Percentiles rank a stretch among this genome's conserved stretches.
These are phyloP conservation scores for Stellera chamaejasme DNA, from an alignment of 345 rosid genomes.

Conservation along the genomic window DNA sequence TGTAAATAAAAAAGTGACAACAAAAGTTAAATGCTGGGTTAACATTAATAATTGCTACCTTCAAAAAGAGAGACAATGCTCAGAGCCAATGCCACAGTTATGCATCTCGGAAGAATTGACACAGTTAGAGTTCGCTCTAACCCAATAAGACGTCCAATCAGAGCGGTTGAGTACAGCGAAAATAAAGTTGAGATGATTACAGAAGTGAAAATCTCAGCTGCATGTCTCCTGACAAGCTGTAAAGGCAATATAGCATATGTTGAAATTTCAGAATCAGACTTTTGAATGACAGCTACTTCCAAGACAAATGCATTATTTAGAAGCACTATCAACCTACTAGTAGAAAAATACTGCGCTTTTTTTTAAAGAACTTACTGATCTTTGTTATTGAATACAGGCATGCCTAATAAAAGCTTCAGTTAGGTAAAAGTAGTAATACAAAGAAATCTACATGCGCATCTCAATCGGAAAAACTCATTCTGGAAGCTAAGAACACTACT, in stretches of 20 bases:
- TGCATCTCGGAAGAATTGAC: constrained; percentile 87
- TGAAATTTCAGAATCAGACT: no score
- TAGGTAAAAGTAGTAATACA: no score
- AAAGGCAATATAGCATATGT: constrained; percentile 12
- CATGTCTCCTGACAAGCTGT: constrained; percentile 94
- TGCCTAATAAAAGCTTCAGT: no score
- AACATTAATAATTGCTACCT: constrained; percentile 29
- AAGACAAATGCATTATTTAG: no score
- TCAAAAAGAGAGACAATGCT: constrained; percentile 89
- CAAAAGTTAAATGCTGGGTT: not conserved
- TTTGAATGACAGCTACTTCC: no score
- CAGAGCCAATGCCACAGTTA: constrained; percentile 91
- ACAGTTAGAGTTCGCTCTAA: constrained; percentile 67
- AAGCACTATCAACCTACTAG: no score
- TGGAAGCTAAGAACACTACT: not conserved
- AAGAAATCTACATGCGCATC: not conserved
- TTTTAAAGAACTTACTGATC: no score
- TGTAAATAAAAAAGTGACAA: not conserved
- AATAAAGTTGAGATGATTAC: constrained; percentile 71
- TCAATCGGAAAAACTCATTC: not conserved
- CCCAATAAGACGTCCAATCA: constrained; percentile 67
- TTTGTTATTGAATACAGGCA: not conserved
- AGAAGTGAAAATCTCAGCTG: constrained; percentile 88
- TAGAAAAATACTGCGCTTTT: no score
- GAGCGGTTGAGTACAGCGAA: constrained; percentile 89